A percentile compares a stretch with the other conserved stretches of the same genome.
These are phyloP conservation scores for Chaetomiaceae sp. DNA, from an alignment of 2,329 filamentous ascomycete species.

Conservation along the genomic window DNA sequence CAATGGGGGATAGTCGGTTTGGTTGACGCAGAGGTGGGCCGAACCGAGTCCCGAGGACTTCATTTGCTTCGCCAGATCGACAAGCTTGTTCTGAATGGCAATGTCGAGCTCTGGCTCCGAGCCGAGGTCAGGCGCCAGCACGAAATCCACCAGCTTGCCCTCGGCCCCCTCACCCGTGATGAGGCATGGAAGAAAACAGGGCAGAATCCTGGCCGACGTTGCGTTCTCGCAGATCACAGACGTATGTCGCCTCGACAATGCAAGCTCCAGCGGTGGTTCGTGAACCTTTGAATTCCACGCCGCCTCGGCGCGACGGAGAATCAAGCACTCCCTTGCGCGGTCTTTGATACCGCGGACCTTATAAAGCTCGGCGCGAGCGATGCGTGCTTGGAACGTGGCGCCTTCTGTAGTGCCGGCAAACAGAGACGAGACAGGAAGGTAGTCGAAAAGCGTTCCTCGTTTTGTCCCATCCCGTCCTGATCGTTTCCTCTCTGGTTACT, in stretches of 20 bases:
- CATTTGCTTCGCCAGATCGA: constrained; percentile 4
- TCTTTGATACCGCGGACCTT: constrained; percentile 5
- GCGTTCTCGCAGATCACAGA: constrained; percentile 12
- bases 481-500: constrained; percentile 8
- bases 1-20: constrained; percentile 14
- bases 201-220: constrained; percentile 12
- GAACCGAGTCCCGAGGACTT: constrained; percentile 6
- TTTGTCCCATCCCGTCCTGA: background rate
- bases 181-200: constrained; percentile 13
- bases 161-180: constrained; percentile 11
- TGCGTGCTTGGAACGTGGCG: background rate
- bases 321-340: constrained; percentile 4
- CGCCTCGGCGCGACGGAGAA: constrained; percentile 10
- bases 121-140: constrained; percentile 8
- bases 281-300: constrained; percentile 16
- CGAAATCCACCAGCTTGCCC: constrained; percentile 16
- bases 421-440: constrained; percentile 11
- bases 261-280: constrained; percentile 8
- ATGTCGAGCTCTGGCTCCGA: constrained; percentile 1
- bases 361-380: constrained; percentile 14
- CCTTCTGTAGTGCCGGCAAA: constrained; percentile 1
- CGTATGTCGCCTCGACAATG: background rate
- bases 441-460: constrained; percentile 11
- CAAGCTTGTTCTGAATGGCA: constrained; percentile 14
- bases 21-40: constrained; percentile 10